Conservation (phyloP, 805 yeast genomes). For the Helenozyma rhizophorensis region DNA sequence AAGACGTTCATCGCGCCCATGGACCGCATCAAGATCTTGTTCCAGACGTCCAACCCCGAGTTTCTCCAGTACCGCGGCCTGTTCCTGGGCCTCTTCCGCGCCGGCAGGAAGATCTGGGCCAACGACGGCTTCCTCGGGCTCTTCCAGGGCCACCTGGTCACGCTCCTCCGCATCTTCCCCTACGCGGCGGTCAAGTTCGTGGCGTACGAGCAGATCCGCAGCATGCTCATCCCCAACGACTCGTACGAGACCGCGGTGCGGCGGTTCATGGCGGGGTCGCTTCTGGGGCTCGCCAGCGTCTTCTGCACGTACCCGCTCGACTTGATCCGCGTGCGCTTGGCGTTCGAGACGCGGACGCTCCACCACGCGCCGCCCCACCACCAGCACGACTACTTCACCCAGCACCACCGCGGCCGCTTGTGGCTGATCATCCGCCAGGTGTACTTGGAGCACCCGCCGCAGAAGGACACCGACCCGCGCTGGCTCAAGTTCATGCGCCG, state of each 20-base stretch:
- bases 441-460: conserved; percentile 35
- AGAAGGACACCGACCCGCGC: conserved; percentile 26
- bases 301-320: conserved; percentile 90
- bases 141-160: conserved; percentile 94
- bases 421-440: conserved; percentile 28
- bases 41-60: conserved; percentile 92
- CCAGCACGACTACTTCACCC: conserved; percentile 20
- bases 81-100: conserved; percentile 67
- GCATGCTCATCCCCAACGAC: conserved; percentile 70
- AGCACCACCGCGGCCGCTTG: conserved; percentile 27
- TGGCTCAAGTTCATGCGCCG: conserved; percentile 35
- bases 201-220: conserved; percentile 88
- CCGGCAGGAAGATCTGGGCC: conserved; percentile 60
- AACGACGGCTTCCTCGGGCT: conserved; percentile 77
- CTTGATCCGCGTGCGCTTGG: conserved; percentile 83
- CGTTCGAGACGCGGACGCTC: conserved; percentile 66
- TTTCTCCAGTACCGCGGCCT: conserved; percentile 78
- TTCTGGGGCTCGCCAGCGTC: conserved; percentile 85
- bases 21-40: conserved; percentile 90
- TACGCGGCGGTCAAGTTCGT: conserved; percentile 97
- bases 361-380: conserved; percentile 22
- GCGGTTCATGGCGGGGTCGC: conserved; percentile 81
- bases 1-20: conserved; percentile 93
- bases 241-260: conserved; percentile 75
- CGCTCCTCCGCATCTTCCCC: conserved; percentile 86